Percentiles rank a stretch among this genome's conserved stretches.
Evolutionary conservation across 1,284 basidiomycete species (phyloP).

Genomic region (Lentinula novae-zelandiae): DNA sequence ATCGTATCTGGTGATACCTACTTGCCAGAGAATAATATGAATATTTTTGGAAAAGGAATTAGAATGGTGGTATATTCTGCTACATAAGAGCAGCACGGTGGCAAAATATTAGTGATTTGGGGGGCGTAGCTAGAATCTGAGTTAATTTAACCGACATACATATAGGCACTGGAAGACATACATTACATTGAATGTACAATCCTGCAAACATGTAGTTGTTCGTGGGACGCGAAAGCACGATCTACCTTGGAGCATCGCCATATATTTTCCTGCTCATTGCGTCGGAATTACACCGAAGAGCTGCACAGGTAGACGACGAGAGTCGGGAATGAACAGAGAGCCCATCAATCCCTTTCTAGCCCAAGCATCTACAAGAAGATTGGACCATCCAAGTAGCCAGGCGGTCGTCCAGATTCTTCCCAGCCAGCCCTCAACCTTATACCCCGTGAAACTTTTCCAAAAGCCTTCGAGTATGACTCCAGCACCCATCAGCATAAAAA

Average conservation of each 20-base stretch:
- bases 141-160: not conserved
- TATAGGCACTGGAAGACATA: not conserved
- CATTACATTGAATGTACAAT: not conserved
- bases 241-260: not conserved
- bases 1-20: not conserved
- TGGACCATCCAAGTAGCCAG: conserved; percentile 45
- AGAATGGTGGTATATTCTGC: not conserved
- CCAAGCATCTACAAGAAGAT: conserved; percentile 50
- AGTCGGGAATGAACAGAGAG: conserved; percentile 33
- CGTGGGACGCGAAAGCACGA: too few species aligned
- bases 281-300: conserved; percentile 7
- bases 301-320: conserved; percentile 11
- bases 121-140: not conserved
- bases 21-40: not conserved
- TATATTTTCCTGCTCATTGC: not conserved
- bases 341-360: conserved; percentile 40
- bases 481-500: conserved; percentile 54
- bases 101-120: not conserved
- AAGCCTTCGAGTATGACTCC: conserved; percentile 45
- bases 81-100: not conserved
- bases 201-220: not conserved
- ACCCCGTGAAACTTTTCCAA: conserved; percentile 39
- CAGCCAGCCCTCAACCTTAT: conserved; percentile 37
- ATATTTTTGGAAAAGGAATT: too few species aligned
- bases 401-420: conserved; percentile 48